phyloP scores from a whole-genome alignment of 1,284 basidiomycete species.

The Heterobasidion irregulare region DNA sequence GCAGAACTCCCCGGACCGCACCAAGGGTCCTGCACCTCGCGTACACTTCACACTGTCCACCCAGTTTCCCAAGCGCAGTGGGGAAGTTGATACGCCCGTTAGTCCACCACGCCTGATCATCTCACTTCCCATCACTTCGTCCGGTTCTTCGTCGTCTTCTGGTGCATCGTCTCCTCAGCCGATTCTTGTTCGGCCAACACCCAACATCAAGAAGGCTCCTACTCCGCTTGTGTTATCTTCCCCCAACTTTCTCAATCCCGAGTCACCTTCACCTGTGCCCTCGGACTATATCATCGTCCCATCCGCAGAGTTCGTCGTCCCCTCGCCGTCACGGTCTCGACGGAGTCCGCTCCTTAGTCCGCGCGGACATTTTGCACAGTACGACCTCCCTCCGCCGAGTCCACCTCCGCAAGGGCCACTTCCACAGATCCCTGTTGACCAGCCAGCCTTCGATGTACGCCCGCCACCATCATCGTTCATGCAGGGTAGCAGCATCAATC shows the following conservation, averaged over 20 bases:
- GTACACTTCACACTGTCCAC: constrained; percentile 12
- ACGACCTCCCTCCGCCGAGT: constrained; percentile 5
- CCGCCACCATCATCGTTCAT: not conserved
- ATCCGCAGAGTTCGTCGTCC: not conserved
- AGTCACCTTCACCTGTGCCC: constrained; percentile 6
- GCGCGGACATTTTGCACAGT: not conserved
- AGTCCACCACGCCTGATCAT: constrained; percentile 3
- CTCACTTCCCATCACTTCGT: constrained; percentile 2
- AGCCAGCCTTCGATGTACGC: not conserved
- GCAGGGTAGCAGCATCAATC: constrained; percentile 8
- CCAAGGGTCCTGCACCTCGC: not conserved
- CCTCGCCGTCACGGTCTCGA: not conserved
- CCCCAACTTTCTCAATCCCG: constrained; percentile 11
- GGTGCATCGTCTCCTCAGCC: not conserved
- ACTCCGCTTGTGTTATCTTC: not conserved
- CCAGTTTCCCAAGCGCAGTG: constrained; percentile 5
- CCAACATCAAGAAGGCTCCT: not conserved
- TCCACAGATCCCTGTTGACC: not conserved
- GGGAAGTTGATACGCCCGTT: not conserved
- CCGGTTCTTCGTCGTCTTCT: not conserved
- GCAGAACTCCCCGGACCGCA: not conserved
- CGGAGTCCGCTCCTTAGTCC: constrained; percentile 1
- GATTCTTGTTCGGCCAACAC: not conserved
- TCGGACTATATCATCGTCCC: constrained; percentile 8
- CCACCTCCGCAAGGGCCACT: constrained; percentile 11